Evolutionary conservation across 106 monocot species (phyloP), one percentile per base, ranked within the genome.

Genomic region (Dendrobium officinale): DNA sequence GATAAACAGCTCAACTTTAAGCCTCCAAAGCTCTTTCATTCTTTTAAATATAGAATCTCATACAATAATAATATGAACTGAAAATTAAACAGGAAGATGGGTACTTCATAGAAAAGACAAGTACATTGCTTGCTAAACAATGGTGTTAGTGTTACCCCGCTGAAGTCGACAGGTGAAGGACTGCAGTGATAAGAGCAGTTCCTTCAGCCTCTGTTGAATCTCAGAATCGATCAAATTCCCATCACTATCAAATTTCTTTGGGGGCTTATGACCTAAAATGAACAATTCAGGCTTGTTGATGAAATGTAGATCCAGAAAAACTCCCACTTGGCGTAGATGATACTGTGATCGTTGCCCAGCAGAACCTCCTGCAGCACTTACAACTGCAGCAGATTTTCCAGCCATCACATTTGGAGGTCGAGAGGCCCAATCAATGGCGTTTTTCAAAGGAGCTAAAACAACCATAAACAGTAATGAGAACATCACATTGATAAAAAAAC

Each of bases 351-450:
- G 70, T 26, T 80, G 75, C 29, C 85, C 87, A 6, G 85, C 90
- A 26, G 75, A 85, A n/a, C 81, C 85, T 26, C 90, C 90, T 26
- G 85, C 90, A 0, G 85, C 84, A 42, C 87, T 87, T 8, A 90
- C 64, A 22, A 90, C 72, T 5, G 90, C 90, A 4, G 90, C 90
- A 20, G 87, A 67, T 78, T 90, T 90, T 80, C 79, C 87, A 17
- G 87, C 87, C 87, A 85, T 85, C 4, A 81, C 78, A 72, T 90
- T 90, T 18, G 90, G 87, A 5, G 87, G 78, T 48, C 87, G 77
- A 4, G 90, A 90, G 15, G 83, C 90, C 90, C 90, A 90, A 3
- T 90, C 90, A n/a, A 90, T 83, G 29, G 90, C 87, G 56, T 90
- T 90, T 81, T 90, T 90, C 75, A 90, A 33, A 6, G 90, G 87